Evolutionary conservation across 768 basidiomycete species (phyloP).

Genomic region (Paxillus rubicundulus): DNA sequence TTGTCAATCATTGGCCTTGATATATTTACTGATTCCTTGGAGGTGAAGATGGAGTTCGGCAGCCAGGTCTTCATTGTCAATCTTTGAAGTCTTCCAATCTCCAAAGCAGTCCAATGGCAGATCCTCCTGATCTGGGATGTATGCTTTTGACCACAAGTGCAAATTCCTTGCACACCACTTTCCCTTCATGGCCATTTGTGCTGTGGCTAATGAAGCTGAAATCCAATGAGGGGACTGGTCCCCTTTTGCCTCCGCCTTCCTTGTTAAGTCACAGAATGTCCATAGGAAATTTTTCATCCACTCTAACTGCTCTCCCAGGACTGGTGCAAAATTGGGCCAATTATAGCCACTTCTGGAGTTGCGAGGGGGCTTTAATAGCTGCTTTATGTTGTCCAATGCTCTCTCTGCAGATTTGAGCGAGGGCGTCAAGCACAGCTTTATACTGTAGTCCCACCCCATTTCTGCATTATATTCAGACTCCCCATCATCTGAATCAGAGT

Average conservation of each 20-base stretch:
- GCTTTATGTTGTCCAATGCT: background rate
- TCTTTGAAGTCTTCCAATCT: conserved; percentile 7
- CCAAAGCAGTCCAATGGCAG: conserved; percentile 23
- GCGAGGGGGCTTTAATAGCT: background rate
- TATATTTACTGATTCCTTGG: conserved; percentile 20
- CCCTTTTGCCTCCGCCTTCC: background rate
- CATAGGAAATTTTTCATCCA: too few relatives aligned
- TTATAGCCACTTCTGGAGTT: background rate
- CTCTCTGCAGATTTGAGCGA: too few relatives aligned
- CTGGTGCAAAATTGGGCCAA: too few relatives aligned
- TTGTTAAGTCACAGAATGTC: too few relatives aligned
- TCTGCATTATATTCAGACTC: too few relatives aligned
- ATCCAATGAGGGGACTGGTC: background rate
- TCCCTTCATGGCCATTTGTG: background rate
- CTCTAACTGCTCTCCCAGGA: too few relatives aligned
- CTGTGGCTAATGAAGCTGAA: background rate
- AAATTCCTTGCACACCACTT: conserved; percentile 8
- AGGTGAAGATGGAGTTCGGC: conserved; percentile 9
- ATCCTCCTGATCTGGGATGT: too few relatives aligned
- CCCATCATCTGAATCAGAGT: too few relatives aligned
- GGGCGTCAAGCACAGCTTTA: too few relatives aligned
- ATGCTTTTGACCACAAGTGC: conserved; percentile 18
- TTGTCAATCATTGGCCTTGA: conserved; percentile 13
- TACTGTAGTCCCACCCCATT: too few relatives aligned
- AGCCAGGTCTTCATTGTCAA: conserved; percentile 14